A percentile compares a stretch with the other conserved stretches of the same genome.
These are phyloP conservation scores for Rhizophora mangle DNA, from an alignment of 345 rosid genomes.

Conservation along the genomic window DNA sequence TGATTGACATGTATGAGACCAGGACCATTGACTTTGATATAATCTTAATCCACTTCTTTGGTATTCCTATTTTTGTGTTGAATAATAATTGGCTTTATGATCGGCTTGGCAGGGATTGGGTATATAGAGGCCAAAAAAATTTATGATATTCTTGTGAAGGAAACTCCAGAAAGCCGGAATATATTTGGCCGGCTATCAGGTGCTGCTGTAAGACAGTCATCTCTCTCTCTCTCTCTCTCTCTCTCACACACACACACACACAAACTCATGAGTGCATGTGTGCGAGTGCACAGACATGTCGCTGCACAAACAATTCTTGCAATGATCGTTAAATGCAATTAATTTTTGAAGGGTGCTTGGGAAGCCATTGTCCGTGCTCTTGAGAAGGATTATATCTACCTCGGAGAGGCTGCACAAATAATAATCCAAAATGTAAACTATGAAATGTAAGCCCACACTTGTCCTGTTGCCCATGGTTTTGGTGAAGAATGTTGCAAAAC, in stretches of 20 bases:
- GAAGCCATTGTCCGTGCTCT: slow-evolving; percentile 73
- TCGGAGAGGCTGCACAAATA: slow-evolving; percentile 93
- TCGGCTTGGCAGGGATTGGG: slow-evolving; percentile 52
- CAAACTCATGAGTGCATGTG: too few relatives aligned
- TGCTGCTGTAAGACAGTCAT: slow-evolving; percentile 62
- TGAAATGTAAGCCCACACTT: slow-evolving; percentile 66
- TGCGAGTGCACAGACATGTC: too few relatives aligned
- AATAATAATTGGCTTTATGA: background rate
- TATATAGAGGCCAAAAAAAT: slow-evolving; percentile 79
- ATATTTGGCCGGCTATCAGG: slow-evolving; percentile 94
- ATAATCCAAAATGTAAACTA: slow-evolving; percentile 89
- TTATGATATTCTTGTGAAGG: slow-evolving; percentile 66
- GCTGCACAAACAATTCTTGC: background rate
- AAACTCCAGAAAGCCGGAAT: slow-evolving; percentile 77
- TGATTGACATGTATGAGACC: too few relatives aligned
- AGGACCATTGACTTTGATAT: too few relatives aligned
- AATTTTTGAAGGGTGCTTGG: slow-evolving; percentile 68
- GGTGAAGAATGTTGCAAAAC: background rate
- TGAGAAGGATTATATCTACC: slow-evolving; percentile 84
- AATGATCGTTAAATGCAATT: slow-evolving; percentile 2
- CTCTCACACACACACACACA: background rate
- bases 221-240: slow-evolving; percentile 10
- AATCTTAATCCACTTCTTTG: too few relatives aligned
- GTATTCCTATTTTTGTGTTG: too few relatives aligned
- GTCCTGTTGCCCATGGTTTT: slow-evolving; percentile 4